Percentiles rank a stretch among this genome's conserved stretches.
These are phyloP conservation scores for Penicillium riverlandense DNA, from an alignment of 495 filamentous ascomycete genomes.

Conservation along the genomic window DNA sequence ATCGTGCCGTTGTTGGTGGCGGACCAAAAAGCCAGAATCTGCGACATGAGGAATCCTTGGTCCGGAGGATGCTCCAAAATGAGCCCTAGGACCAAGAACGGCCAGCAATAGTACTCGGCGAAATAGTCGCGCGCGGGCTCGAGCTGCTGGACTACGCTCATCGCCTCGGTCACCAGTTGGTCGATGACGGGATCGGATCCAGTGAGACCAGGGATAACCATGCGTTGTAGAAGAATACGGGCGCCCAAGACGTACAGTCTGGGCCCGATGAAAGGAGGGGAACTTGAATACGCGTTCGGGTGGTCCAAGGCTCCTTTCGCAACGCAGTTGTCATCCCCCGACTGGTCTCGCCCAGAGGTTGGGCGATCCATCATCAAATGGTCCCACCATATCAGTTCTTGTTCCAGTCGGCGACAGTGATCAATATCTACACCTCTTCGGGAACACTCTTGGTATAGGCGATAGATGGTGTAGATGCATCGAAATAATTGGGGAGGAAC, in stretches of 20 bases:
- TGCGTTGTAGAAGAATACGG: conserved; percentile 6
- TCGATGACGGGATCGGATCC: background rate
- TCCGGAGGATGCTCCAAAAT: background rate
- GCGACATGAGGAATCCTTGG: conserved; percentile 7
- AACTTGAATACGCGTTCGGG: too few species aligned
- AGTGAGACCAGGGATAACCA: background rate
- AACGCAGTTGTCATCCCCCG: background rate
- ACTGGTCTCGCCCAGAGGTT: too few species aligned
- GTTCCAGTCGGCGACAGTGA: conserved; percentile 1
- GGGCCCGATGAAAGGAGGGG: conserved; percentile 1
- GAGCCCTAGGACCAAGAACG: conserved; percentile 9
- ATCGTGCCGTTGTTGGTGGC: conserved; percentile 17
- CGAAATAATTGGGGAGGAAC: conserved; percentile 11
- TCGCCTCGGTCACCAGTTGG: conserved; percentile 3
- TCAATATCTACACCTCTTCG: background rate
- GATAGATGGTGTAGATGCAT: conserved; percentile 6
- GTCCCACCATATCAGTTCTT: conserved; percentile 1
- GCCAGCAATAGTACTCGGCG: conserved; percentile 23
- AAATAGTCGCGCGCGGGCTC: conserved; percentile 14
- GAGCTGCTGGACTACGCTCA: conserved; percentile 5
- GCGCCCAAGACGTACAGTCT: conserved; percentile 10
- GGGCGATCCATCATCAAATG: background rate
- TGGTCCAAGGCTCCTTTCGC: too few species aligned
- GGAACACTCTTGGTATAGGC: conserved; percentile 3
- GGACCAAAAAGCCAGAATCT: conserved; percentile 9